Base-by-base conservation (phyloP, 108 stramenopile genomes). In the Stephanodiscus triporus region DNA sequence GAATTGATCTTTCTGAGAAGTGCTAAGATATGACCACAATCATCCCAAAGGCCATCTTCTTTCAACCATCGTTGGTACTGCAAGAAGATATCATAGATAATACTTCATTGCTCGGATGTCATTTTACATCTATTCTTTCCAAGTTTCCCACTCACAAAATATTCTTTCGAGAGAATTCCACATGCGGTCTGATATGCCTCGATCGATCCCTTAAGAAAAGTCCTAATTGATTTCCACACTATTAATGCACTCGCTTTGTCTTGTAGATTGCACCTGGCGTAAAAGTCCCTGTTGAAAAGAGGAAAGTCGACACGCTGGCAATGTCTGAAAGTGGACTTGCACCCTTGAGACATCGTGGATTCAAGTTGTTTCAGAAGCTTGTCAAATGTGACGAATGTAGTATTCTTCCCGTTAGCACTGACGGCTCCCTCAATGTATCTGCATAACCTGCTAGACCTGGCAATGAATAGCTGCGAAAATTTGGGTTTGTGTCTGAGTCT, bases 191-290 rank as follows among this genome's bases (percentile, higher is more conserved):
- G 57, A 23, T 75, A 67, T 49, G 89, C 89, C 53, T 86, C 86
- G 24, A 85, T 81, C 7, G 86, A 87, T 40, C 89, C 89, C 49
- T 89, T 89, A 47, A 89, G 62, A 65, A 86, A 86, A 10, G 79
- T 77, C 26, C 81, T 70, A 68, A 89, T 89, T 9, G 83, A 53
- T 17, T 76, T 85, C 88, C 88, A 89, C 50, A 64, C 75, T 38
- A 83, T 32, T 19, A 89, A 57, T 27, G 85, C 67, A 59, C 81
- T 76, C 14, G 84, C 17, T 13, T 53, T 67, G 30, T 65, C 55
- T 40, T 64, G 49, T 57, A 63, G 43, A 26, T 51, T 54, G 42
- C 10, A 11, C 36, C 11, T 4, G 0, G 13, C 26, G 43, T 72
- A 77, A 43, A 85, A 48, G 16, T 85, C 76, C 2, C 19, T 24